These are phyloP conservation scores for Jamesozyma lodderae DNA, from an alignment of 805 yeast genomes.

Conservation along the genomic window DNA sequence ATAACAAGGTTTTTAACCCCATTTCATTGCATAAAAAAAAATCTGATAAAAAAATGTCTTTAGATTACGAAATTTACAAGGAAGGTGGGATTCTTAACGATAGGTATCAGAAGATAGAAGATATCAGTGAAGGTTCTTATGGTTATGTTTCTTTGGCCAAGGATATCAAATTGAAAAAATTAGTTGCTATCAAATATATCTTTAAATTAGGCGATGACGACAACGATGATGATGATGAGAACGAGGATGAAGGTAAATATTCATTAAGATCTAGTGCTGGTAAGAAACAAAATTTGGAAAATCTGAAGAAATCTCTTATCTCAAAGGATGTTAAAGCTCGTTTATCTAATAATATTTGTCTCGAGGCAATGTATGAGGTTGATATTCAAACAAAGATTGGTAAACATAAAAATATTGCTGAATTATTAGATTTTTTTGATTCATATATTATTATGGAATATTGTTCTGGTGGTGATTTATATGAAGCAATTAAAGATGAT, in stretches of 20 bases:
- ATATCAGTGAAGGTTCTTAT: constrained; percentile 85
- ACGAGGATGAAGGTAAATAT: constrained; percentile 10
- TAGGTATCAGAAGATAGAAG: constrained; percentile 59
- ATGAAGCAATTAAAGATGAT: constrained; percentile 60
- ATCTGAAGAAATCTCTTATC: constrained; percentile 29
- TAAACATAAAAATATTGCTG: constrained; percentile 47
- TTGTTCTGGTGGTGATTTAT: constrained; percentile 80
- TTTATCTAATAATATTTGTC: constrained; percentile 35
- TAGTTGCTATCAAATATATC: constrained; percentile 83
- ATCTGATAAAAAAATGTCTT: no score
- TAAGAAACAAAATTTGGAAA: constrained; percentile 17
- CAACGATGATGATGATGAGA: constrained; percentile 13
- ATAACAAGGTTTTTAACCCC: no score
- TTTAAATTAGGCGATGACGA: constrained; percentile 41
- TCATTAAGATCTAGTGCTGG: constrained; percentile 14
- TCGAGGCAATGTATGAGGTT: constrained; percentile 63
- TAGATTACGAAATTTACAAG: constrained; percentile 34
- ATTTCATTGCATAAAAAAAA: no score
- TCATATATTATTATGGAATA: constrained; percentile 71
- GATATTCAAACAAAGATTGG: constrained; percentile 57
- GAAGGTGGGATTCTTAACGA: constrained; percentile 46
- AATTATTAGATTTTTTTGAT: constrained; percentile 52
- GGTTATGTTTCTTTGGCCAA: constrained; percentile 85
- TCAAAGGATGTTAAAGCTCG: constrained; percentile 27
- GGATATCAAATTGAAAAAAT: constrained; percentile 42